These are phyloP conservation scores for Saussurea involucrata DNA, from an alignment of 129 eudicot species.

Conservation along the genomic window DNA sequence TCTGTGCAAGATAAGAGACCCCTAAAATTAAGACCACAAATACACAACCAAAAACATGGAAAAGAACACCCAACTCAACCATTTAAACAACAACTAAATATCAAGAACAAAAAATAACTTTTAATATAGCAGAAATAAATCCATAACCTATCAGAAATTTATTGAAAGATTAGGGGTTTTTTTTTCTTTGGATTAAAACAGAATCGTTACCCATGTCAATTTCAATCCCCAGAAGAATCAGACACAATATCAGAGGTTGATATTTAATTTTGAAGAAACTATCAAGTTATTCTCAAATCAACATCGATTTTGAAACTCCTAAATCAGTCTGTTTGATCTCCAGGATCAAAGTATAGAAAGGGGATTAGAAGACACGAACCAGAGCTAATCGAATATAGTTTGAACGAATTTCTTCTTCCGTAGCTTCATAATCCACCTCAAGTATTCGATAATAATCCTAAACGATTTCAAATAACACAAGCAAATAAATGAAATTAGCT, in stretches of 20 bases:
- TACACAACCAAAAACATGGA: conserved; percentile 8
- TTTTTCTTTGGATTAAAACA: not conserved
- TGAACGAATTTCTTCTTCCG: conserved; percentile 83
- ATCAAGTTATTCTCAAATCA: not conserved
- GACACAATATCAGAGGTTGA: not conserved
- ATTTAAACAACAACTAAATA: not conserved
- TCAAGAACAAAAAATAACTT: not conserved
- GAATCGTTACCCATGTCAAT: not conserved
- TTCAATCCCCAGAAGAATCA: not conserved
- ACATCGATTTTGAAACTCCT: not conserved
- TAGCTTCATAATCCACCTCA: conserved; percentile 89
- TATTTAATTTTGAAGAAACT: not conserved
- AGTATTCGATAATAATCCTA: conserved; percentile 78
- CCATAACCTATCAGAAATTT: not conserved
- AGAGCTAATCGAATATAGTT: conserved; percentile 83
- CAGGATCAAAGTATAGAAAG: not conserved
- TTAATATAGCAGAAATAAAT: conserved; percentile 6
- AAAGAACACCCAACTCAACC: conserved; percentile 2
- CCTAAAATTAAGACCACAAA: conserved; percentile 9
- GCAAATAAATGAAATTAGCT: not conserved
- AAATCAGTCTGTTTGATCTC: not conserved
- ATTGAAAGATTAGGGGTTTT: conserved; percentile 13
- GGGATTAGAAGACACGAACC: conserved; percentile 30
- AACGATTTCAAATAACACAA: not conserved
- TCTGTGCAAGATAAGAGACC: conserved; percentile 35